A percentile compares a stretch with the other conserved stretches of the same genome.
These are phyloP conservation scores for Pelargonium myrrhifolium DNA, from an alignment of 441 rosid species.

Conservation along the genomic window DNA sequence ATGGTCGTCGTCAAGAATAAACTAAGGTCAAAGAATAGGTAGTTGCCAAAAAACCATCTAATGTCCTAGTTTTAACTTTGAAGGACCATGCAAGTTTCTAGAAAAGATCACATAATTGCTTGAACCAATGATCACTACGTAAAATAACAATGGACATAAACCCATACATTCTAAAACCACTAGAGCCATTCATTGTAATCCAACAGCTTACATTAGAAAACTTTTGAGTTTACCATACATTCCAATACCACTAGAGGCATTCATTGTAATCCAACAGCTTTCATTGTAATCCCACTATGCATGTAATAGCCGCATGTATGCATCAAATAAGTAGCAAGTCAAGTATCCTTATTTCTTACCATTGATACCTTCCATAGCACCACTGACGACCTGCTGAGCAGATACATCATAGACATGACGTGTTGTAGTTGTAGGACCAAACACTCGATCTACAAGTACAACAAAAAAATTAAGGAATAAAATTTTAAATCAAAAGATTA, in stretches of 20 bases:
- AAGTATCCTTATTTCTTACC: slow-evolving; percentile 37
- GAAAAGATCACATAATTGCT: background rate
- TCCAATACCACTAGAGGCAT: too few species aligned
- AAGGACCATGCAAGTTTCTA: background rate
- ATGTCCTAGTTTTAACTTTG: background rate
- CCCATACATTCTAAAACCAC: background rate
- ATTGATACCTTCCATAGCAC: slow-evolving; percentile 95
- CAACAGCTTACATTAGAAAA: background rate
- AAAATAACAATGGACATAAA: background rate
- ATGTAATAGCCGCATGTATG: background rate
- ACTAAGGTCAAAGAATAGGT: background rate
- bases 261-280: too few species aligned
- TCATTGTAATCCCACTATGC: too few species aligned
- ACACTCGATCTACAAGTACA: slow-evolving; percentile 67
- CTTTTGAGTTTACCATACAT: too few species aligned
- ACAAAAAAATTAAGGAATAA: slow-evolving; percentile 18
- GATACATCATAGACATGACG: slow-evolving; percentile 97
- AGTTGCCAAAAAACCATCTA: background rate
- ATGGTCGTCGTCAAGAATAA: background rate
- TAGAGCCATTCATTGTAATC: background rate
- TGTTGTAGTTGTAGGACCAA: slow-evolving; percentile 98
- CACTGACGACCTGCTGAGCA: slow-evolving; percentile 88
- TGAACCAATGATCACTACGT: background rate
- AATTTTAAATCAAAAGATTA: slow-evolving; percentile 10
- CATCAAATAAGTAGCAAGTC: slow-evolving; percentile 12